Base-by-base conservation (phyloP, 2,329 filamentous ascomycete species). In the Clonostachys sp. region DNA sequence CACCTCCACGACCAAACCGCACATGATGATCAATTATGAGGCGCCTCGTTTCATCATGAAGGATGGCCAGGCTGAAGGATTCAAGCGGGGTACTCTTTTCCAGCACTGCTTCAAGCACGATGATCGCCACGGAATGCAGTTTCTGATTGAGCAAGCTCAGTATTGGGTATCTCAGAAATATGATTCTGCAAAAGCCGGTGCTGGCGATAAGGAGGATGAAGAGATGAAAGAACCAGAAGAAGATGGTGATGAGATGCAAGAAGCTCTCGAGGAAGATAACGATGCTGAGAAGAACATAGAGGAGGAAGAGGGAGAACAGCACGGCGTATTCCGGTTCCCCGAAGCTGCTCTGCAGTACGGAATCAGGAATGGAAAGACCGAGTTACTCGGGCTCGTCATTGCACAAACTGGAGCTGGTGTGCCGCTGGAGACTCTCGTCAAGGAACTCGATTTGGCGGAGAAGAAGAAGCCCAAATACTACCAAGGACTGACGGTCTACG, bases 401-500 rank as follows among this genome's bases (percentile, higher is more conserved):
- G 80, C 75, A 58, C 69, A 71, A 6, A 81, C 79, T 8, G 88
- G 87, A 2, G 81, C 80, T 5, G 86, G 86, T 2, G 77, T 92
- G 49, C 85, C 87, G 0, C 66, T 91, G 1, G 78, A 86, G 43
- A 69, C 80, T 17, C 66, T 94, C 6, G 77, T 87, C 40, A 78
- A 83, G 63, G 78, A 78, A 48, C 84, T 75, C 48, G 86, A 86
- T 4, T 64, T 86, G 2, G 75, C 85, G 55, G 62, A 83, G 44
- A 73, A 80, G 46, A 71, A 80, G 53, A 87, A 85, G 61, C 81
- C 87, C 1, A 77, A 77, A 16, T 88, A 81, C 61, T 95, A 95
- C 59, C 86, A 88, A 62, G 89, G 89, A 1, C 64, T 92, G 33
- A 84, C 81, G 2, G 84, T 95, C 2, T 83, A 87, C 53, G 88